Conservation (phyloP, 2,329 filamentous ascomycete genomes). For the Diaporthe nobilis region DNA sequence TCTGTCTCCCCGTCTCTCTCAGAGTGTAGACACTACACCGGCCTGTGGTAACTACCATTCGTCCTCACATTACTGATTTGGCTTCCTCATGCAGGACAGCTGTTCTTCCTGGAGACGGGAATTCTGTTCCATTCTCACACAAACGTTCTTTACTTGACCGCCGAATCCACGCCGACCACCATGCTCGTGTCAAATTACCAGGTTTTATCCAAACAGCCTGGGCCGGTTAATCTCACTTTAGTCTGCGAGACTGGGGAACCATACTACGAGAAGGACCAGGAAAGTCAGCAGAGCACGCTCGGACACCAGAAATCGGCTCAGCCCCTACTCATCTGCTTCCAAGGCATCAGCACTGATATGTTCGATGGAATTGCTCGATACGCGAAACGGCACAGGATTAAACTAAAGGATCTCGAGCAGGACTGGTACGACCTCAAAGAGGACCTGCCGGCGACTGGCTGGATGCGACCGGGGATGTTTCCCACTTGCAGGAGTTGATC, state of each 20-base stretch:
- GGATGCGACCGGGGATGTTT: background rate
- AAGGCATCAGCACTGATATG: background rate
- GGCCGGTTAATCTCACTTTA: background rate
- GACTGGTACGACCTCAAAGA: background rate
- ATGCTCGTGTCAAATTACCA: background rate
- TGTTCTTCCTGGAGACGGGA: background rate
- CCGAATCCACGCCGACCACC: background rate
- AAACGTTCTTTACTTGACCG: background rate
- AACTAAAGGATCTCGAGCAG: background rate
- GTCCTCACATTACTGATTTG: background rate
- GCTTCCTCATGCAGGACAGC: background rate
- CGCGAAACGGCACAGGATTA: background rate
- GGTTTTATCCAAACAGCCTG: background rate
- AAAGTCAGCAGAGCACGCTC: too few species aligned
- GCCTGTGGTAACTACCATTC: background rate
- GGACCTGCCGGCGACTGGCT: background rate
- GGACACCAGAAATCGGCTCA: background rate
- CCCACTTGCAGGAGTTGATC: background rate
- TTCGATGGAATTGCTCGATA: background rate
- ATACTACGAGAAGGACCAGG: background rate
- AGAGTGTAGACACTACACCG: too few species aligned
- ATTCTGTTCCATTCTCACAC: background rate
- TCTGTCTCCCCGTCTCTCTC: background rate
- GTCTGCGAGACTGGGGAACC: background rate
- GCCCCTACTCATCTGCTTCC: background rate